Conservation (phyloP, 257 asterid species). For the Salvia hispanica region DNA sequence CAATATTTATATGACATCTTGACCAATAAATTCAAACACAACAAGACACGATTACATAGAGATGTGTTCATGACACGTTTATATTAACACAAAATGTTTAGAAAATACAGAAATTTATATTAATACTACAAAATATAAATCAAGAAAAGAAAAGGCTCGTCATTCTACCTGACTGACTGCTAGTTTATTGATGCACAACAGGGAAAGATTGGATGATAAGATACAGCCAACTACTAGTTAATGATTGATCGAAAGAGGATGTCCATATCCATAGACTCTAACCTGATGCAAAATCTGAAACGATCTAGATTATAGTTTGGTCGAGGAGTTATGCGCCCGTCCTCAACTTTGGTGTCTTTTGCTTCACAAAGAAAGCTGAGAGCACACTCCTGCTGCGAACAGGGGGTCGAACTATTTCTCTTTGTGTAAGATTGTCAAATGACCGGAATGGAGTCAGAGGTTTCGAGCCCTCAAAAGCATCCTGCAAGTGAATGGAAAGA, state of each 20-base stretch:
- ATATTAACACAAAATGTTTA: no score
- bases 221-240: not conserved
- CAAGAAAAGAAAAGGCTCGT: not conserved
- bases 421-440: constrained; percentile 48
- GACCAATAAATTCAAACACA: no score
- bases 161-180: not conserved
- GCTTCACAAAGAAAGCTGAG: constrained; percentile 80
- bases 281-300: constrained; percentile 22
- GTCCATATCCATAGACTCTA: constrained; percentile 29
- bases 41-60: no score
- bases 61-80: no score
- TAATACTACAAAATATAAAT: not conserved
- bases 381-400: constrained; percentile 74
- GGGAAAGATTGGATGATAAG: constrained; percentile 4
- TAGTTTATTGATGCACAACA: constrained; percentile 28
- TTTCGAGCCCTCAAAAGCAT: constrained; percentile 52
- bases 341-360: constrained; percentile 66
- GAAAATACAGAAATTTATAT: no score
- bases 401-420: constrained; percentile 51
- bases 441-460: constrained; percentile 69
- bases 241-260: constrained; percentile 13
- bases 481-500: constrained; percentile 45
- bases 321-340: constrained; percentile 32
- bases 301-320: constrained; percentile 2
- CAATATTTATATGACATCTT: no score